These are phyloP conservation scores for Cyclocybe cylindracea DNA, from an alignment of 768 basidiomycete genomes.

Conservation along the genomic window DNA sequence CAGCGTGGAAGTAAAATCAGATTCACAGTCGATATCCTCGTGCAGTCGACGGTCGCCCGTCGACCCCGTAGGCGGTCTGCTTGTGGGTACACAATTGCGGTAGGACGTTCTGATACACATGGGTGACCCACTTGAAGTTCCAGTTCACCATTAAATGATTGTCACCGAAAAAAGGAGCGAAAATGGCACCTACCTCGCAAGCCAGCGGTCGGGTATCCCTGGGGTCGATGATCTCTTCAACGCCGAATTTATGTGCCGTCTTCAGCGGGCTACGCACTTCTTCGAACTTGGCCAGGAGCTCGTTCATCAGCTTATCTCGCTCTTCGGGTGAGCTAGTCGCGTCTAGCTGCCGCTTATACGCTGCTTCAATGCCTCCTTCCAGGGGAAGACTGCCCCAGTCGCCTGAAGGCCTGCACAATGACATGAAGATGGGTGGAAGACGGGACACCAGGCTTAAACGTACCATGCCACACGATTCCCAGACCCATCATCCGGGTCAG, in stretches of 20 bases:
- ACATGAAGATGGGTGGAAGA: not conserved
- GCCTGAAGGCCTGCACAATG: conserved; percentile 34
- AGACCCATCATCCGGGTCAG: conserved; percentile 35
- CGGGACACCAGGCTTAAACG: not conserved
- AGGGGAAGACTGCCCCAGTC: conserved; percentile 44
- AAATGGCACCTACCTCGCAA: conserved; percentile 33
- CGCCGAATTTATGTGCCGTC: conserved; percentile 39
- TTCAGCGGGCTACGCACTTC: conserved; percentile 37
- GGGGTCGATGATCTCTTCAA: conserved; percentile 44
- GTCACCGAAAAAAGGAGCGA: not conserved
- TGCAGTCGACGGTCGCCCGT: conserved; percentile 29
- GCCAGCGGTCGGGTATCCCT: conserved; percentile 36
- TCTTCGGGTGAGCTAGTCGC: conserved; percentile 27
- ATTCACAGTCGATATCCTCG: conserved; percentile 27
- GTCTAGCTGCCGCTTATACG: conserved; percentile 40
- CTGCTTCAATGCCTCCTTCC: conserved; percentile 43
- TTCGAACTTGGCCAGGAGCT: conserved; percentile 35
- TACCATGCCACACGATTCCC: conserved; percentile 39
- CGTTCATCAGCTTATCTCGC: conserved; percentile 34
- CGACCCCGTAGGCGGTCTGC: conserved; percentile 28
- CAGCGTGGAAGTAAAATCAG: not conserved
- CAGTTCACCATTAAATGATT: not conserved
- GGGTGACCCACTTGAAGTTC: conserved; percentile 32
- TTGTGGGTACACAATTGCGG: conserved; percentile 31
- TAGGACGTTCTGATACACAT: conserved; percentile 32